These are phyloP conservation scores for Hymenoscyphus repandus DNA, from an alignment of 2,329 filamentous ascomycete species.

Conservation along the genomic window DNA sequence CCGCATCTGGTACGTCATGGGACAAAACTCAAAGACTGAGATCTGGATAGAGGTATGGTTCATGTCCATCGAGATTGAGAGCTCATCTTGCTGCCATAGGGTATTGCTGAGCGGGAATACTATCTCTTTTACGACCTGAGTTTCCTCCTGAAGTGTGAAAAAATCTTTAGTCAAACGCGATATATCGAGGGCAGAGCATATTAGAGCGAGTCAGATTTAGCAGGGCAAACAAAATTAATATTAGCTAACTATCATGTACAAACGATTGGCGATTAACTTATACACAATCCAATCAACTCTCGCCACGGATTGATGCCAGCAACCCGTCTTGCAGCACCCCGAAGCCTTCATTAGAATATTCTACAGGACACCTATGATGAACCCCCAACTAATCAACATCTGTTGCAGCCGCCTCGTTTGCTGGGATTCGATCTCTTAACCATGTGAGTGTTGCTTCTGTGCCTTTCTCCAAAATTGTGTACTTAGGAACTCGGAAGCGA, in stretches of 20 bases:
- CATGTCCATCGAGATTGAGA: no score
- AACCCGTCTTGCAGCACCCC: conserved; percentile 4
- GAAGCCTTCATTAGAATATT: not conserved
- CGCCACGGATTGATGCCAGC: conserved; percentile 2
- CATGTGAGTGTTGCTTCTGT: conserved; percentile 80
- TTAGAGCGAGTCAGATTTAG: not conserved
- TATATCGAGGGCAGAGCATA: no score
- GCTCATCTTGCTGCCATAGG: not conserved
- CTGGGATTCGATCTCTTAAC: conserved; percentile 72
- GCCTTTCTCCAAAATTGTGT: conserved; percentile 77
- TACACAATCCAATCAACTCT: conserved; percentile 4
- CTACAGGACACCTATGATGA: not conserved
- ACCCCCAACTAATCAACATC: conserved; percentile 21
- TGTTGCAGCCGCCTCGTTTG: conserved; percentile 27
- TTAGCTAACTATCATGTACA: conserved; percentile 1
- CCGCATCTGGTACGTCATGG: no score
- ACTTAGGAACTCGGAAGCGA: conserved; percentile 79
- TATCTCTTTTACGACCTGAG: no score
- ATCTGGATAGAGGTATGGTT: no score
- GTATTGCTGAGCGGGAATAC: not conserved
- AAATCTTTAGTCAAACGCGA: no score
- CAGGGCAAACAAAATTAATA: conserved; percentile 4
- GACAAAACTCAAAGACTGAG: no score
- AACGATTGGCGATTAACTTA: conserved; percentile 2
- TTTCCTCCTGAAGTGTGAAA: no score